Conservation (phyloP, 306 rosid species). For the Comarum palustre region DNA sequence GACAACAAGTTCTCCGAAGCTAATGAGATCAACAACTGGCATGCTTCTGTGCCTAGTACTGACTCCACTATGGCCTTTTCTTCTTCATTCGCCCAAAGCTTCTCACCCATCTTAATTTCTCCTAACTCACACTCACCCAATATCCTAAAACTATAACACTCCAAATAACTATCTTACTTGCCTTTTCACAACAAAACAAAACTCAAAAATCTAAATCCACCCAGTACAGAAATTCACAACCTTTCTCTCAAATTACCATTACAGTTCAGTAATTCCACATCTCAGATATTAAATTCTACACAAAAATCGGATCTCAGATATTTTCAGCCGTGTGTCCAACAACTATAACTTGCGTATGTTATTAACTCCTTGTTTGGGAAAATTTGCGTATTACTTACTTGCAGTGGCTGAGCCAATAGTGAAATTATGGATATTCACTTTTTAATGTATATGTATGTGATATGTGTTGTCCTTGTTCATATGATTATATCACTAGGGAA, state of each 20-base stretch:
- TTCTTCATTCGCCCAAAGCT: conserved; percentile 68
- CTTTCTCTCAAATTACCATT: background rate
- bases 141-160: conserved; percentile 16
- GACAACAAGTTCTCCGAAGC: conserved; percentile 54
- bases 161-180: conserved; percentile 7
- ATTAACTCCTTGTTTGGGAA: too few relatives aligned
- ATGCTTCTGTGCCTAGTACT: conserved; percentile 77
- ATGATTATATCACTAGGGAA: too few relatives aligned
- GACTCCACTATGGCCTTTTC: conserved; percentile 73
- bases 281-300: conserved; percentile 14
- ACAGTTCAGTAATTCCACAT: background rate
- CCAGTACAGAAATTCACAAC: background rate
- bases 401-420: too few relatives aligned
- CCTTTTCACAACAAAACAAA: background rate
- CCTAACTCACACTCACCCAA: conserved; percentile 20
- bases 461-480: background rate
- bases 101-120: conserved; percentile 48
- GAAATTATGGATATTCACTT: too few relatives aligned
- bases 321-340: too few relatives aligned
- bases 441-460: too few relatives aligned
- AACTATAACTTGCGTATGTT: too few relatives aligned
- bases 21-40: conserved; percentile 56
- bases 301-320: conserved; percentile 20
- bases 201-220: background rate
- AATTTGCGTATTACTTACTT: too few relatives aligned